These are phyloP conservation scores for Mycena belliarum DNA, from an alignment of 768 basidiomycete species.

Conservation along the genomic window DNA sequence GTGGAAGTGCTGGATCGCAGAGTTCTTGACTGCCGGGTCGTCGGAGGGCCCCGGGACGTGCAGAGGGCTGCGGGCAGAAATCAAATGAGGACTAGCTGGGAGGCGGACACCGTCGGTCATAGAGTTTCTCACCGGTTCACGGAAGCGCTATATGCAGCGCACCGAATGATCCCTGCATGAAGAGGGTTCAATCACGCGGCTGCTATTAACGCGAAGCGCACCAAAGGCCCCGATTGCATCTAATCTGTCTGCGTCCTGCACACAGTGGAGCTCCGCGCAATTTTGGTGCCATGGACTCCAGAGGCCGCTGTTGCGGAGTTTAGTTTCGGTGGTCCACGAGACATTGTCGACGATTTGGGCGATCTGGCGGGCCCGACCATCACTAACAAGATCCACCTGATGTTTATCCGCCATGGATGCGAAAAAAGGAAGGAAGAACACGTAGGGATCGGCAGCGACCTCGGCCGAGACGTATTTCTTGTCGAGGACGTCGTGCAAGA, in stretches of 20 bases:
- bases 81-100: background rate
- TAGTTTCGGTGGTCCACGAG: conserved; percentile 85
- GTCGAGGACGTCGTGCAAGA: conserved; percentile 86
- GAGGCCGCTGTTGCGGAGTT: conserved; percentile 31
- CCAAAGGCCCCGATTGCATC: conserved; percentile 58
- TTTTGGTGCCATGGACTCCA: conserved; percentile 12
- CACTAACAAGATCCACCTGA: conserved; percentile 56
- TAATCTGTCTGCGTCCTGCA: conserved; percentile 56
- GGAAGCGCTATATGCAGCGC: conserved; percentile 48
- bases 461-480: conserved; percentile 74
- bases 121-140: conserved; percentile 32
- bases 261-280: conserved; percentile 26
- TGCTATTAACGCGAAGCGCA: conserved; percentile 22
- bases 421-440: conserved; percentile 32
- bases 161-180: conserved; percentile 47
- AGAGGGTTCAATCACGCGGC: too few relatives aligned
- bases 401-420: conserved; percentile 46
- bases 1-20: conserved; percentile 81
- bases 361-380: conserved; percentile 59
- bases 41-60: conserved; percentile 50
- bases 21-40: conserved; percentile 43
- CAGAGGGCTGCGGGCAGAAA: conserved; percentile 35
- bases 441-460: conserved; percentile 41
- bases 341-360: conserved; percentile 73
- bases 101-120: background rate